phyloP scores from a whole-genome alignment of 2,329 filamentous ascomycete genomes.

The Fusarium mangiferae region DNA sequence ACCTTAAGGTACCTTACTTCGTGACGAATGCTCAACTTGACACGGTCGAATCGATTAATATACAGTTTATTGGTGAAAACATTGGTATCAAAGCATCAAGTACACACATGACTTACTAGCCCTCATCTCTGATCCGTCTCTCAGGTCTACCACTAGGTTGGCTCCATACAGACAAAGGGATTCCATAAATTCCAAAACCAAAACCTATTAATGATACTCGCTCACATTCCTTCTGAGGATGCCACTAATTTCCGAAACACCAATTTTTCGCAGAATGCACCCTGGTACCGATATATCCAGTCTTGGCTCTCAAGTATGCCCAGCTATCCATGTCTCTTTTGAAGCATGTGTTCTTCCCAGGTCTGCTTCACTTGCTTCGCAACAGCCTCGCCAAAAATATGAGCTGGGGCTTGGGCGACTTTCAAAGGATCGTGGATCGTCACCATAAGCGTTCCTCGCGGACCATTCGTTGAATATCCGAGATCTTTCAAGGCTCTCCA shows the following conservation, averaged over 20 bases:
- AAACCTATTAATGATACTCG: not conserved
- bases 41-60: not conserved
- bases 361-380: slow-evolving; percentile 31
- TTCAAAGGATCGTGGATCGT: slow-evolving; percentile 19
- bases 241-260: not conserved
- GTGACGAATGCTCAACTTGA: not conserved
- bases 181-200: not conserved
- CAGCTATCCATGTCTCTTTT: not conserved
- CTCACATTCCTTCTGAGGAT: not conserved
- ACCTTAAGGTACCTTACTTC: not conserved
- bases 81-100: not conserved
- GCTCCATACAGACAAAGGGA: not conserved
- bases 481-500: slow-evolving; percentile 43
- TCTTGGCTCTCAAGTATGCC: not conserved
- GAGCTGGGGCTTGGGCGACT: slow-evolving; percentile 35
- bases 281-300: not conserved
- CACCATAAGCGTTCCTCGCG: slow-evolving; percentile 36
- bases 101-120: not conserved
- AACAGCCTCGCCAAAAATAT: slow-evolving; percentile 37
- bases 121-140: not conserved
- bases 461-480: slow-evolving; percentile 37
- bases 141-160: not conserved
- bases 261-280: not conserved
- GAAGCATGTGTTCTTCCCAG: slow-evolving; percentile 21
- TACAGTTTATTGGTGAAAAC: not conserved